Evolutionary conservation across 208 protist species (phyloP).

Genomic region (Crithidia sp.): DNA sequence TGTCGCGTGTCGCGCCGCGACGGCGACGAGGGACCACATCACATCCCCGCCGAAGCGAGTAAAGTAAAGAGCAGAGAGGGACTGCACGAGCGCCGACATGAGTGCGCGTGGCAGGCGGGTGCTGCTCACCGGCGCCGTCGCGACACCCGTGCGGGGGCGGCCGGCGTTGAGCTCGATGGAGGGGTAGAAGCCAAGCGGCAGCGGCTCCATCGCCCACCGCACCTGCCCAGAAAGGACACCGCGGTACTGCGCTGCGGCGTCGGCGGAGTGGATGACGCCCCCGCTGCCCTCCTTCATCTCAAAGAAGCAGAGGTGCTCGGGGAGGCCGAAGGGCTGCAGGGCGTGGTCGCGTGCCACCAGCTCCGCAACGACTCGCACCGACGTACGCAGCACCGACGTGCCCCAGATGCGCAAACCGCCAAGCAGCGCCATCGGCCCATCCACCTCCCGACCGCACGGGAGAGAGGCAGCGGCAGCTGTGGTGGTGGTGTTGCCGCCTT

Average conservation of each 20-base stretch:
- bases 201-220: constrained; percentile 35
- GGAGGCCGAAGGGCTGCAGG: constrained; percentile 37
- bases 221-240: constrained; percentile 20
- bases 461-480: not conserved
- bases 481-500: not conserved
- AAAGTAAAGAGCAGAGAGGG: constrained; percentile 28
- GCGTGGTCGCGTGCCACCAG: constrained; percentile 39
- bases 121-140: constrained; percentile 22
- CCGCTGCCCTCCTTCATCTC: constrained; percentile 43
- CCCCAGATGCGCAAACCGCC: constrained; percentile 32
- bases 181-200: constrained; percentile 39
- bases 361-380: constrained; percentile 35
- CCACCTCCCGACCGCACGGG: constrained; percentile 18
- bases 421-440: constrained; percentile 32
- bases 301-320: constrained; percentile 37
- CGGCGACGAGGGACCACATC: constrained; percentile 27
- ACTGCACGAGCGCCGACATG: constrained; percentile 29
- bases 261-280: constrained; percentile 25
- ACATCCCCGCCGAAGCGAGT: constrained; percentile 34
- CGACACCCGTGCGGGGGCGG: constrained; percentile 16
- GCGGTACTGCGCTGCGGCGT: constrained; percentile 21
- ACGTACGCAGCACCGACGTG: constrained; percentile 33
- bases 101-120: constrained; percentile 17
- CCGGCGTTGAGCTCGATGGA: constrained; percentile 36
- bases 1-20: constrained; percentile 24